A percentile compares a stretch with the other conserved stretches of the same genome.
Evolutionary conservation across 768 basidiomycete species (phyloP).

Genomic region (Leccinum uliginosum): DNA sequence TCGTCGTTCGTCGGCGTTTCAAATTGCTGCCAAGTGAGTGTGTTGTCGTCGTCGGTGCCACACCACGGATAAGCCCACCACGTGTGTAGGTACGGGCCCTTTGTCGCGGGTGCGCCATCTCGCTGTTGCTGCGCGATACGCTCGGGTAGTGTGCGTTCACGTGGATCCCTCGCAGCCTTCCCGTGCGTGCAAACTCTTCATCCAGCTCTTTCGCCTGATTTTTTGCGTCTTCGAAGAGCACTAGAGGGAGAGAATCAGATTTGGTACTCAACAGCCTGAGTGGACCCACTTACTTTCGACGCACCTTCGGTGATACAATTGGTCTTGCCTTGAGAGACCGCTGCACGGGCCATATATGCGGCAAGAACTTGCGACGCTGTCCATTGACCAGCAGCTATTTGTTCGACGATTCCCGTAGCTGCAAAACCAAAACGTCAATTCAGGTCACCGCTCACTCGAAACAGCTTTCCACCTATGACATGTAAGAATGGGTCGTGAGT

Average conservation of each 20-base stretch:
- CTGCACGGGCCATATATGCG: constrained; percentile 44
- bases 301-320: constrained; percentile 81
- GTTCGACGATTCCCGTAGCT: constrained; percentile 44
- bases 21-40: too few relatives aligned
- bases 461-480: constrained; percentile 45
- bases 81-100: too few relatives aligned
- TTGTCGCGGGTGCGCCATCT: too few relatives aligned
- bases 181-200: constrained; percentile 53
- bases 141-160: too few relatives aligned
- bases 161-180: constrained; percentile 45
- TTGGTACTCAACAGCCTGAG: not conserved
- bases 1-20: too few relatives aligned
- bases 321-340: constrained; percentile 55
- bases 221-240: constrained; percentile 67
- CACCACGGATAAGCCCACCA: too few relatives aligned
- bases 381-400: constrained; percentile 39
- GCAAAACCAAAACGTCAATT: not conserved
- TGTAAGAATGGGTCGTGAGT: constrained; percentile 35
- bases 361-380: constrained; percentile 42
- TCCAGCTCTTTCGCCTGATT: constrained; percentile 61
- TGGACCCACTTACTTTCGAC: constrained; percentile 2
- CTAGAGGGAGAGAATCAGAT: constrained; percentile 34
- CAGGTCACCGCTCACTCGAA: not conserved
- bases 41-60: too few relatives aligned
- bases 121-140: too few relatives aligned